Evolutionary conservation across 768 basidiomycete genomes (phyloP).

Genomic region (Butyriboletus loyo): DNA sequence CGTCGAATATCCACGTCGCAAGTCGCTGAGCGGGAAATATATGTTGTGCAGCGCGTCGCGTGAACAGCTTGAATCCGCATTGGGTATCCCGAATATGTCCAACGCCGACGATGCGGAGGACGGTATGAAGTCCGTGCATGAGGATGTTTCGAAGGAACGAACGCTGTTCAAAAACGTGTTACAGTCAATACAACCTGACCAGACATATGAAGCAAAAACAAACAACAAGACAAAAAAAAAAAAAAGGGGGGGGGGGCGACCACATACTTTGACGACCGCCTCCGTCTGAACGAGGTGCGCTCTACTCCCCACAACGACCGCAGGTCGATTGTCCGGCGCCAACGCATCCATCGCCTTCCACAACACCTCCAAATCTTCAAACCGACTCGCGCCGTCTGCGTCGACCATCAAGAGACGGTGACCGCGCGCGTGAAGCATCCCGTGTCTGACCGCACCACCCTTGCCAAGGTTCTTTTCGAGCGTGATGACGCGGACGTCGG

Average conservation of each 20-base stretch:
- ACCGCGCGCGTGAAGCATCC: conserved; percentile 81
- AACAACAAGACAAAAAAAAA: no score
- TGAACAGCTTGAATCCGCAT: conserved; percentile 96
- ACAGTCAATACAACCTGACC: neutral
- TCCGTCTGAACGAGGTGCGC: conserved; percentile 92
- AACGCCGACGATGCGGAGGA: conserved; percentile 85
- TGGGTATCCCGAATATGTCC: conserved; percentile 92
- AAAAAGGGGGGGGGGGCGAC: no score
- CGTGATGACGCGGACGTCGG: conserved; percentile 73
- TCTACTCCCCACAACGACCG: conserved; percentile 81
- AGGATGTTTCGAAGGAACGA: conserved; percentile 85
- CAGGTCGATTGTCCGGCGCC: conserved; percentile 45
- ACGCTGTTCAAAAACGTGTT: conserved; percentile 48
- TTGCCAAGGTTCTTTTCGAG: conserved; percentile 85
- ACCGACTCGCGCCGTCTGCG: conserved; percentile 90
- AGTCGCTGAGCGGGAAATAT: conserved; percentile 89
- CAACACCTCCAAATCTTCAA: conserved; percentile 77
- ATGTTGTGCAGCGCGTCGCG: conserved; percentile 71
- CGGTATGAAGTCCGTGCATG: conserved; percentile 91
- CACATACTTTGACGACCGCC: conserved; percentile 82
- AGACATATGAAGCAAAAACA: neutral
- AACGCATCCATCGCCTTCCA: conserved; percentile 72
- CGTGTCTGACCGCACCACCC: conserved; percentile 90
- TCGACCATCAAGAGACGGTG: conserved; percentile 84
- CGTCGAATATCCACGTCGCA: conserved; percentile 94